Base-by-base conservation (phyloP, 2,329 filamentous ascomycete species). In the Claviceps capensis region DNA sequence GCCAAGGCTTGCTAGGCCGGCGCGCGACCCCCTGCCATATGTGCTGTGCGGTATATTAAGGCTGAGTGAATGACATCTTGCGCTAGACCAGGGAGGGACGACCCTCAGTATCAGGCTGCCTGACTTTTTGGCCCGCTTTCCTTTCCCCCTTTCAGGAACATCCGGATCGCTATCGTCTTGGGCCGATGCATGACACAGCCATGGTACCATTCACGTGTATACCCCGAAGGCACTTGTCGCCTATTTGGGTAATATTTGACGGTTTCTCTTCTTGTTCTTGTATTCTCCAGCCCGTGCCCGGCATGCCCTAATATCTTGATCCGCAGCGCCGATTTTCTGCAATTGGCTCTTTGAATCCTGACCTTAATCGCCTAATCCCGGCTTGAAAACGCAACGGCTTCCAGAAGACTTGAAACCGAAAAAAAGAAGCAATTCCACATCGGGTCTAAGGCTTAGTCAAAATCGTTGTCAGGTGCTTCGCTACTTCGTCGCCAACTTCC, bases 401-500 rank as follows among this genome's bases (percentile, higher is more conserved):
- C 22, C 14, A 26, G 9, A 23, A 44, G 19, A 44, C 14, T 44
- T 26, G 16, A 30, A 9, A 30, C 11, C 26, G 19, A 26, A 7
- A 3, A n/a, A 44, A 8, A 23, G 16, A 30, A 11, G 19, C 19
- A 44, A 49, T 13, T 36, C 47, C 47, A 49, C 22, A 30, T n/a
- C 23, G 37, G 37, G 47, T 36, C 48, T 49, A 49, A n/a, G 48
- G 16, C 23, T 44, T 44, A 19, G 17, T 50, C 9, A 50, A 38
- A 49, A 89, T 69, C 67, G 79, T 81, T 66, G 79, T 75, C 53
- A 95, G 71, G 73, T 95, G 83, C 47, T 58, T 58, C 22, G 83
- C 82, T 57, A 96, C 76, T 1, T 86, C 87, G 68, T 96, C 86
- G 54, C 89, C 88, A 40, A 70, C 85, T 62, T 93, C 81, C 52